Evolutionary conservation across 768 basidiomycete genomes (phyloP).

Genomic region (Tulasnella sp.): DNA sequence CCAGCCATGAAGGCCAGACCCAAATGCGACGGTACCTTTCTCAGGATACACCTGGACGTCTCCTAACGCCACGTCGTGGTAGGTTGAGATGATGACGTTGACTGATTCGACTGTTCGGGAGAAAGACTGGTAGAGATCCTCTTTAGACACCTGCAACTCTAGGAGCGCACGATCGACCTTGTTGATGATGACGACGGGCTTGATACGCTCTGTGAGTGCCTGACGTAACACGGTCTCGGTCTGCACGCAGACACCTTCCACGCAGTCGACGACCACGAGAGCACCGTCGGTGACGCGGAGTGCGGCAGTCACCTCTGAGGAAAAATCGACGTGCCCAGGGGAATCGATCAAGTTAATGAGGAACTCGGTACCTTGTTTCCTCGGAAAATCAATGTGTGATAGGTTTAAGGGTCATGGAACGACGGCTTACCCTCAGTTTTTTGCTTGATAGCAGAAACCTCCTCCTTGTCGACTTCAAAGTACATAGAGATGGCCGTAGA

Average conservation of each 20-base stretch:
- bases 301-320: slow-evolving; percentile 98
- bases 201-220: slow-evolving; percentile 95
- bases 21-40: slow-evolving; percentile 96
- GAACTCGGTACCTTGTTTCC: slow-evolving; percentile 77
- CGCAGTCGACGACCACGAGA: slow-evolving; percentile 97
- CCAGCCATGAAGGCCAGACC: slow-evolving; percentile 99
- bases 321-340: slow-evolving; percentile 99
- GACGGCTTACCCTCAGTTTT: slow-evolving; percentile 69
- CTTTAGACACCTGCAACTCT: slow-evolving; percentile 94
- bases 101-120: slow-evolving; percentile 93
- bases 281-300: slow-evolving; percentile 99
- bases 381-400: slow-evolving; percentile 1
- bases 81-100: slow-evolving; percentile 97
- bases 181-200: slow-evolving; percentile 99
- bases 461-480: slow-evolving; percentile 90
- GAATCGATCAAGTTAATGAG: slow-evolving; percentile 99
- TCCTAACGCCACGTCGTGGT: slow-evolving; percentile 86
- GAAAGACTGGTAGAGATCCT: slow-evolving; percentile 96
- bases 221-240: slow-evolving; percentile 99
- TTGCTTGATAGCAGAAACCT: slow-evolving; percentile 76
- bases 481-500: slow-evolving; percentile 99
- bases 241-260: slow-evolving; percentile 99
- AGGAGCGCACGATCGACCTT: slow-evolving; percentile 99
- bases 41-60: slow-evolving; percentile 99
- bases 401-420: neutral